Conservation (phyloP, 768 basidiomycete species). For the Psilocybe subaeruginosa region DNA sequence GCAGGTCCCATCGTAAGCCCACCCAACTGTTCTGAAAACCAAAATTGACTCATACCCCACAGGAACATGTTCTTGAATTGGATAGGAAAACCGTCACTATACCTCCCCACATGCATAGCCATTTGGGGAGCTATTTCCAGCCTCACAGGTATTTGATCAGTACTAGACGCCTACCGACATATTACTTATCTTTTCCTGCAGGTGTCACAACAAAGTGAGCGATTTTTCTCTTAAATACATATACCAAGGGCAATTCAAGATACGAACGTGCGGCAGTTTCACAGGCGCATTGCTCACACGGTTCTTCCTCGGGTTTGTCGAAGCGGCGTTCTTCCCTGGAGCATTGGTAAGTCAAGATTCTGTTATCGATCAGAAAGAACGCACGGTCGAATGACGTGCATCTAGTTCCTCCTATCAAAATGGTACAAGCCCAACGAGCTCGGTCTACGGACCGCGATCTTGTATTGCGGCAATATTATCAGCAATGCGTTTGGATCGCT, state of each 20-base stretch:
- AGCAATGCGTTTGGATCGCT: constrained; percentile 86
- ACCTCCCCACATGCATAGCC: constrained; percentile 70
- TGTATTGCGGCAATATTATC: constrained; percentile 78
- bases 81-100: constrained; percentile 67
- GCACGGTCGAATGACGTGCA: background rate
- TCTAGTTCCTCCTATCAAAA: constrained; percentile 61
- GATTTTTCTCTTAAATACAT: background rate
- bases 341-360: constrained; percentile 34
- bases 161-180: background rate
- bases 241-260: background rate
- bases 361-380: background rate
- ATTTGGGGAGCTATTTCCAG: constrained; percentile 69
- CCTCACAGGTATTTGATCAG: constrained; percentile 44
- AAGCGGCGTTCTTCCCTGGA: constrained; percentile 75
- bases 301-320: constrained; percentile 75
- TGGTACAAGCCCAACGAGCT: constrained; percentile 82
- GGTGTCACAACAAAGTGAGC: constrained; percentile 42
- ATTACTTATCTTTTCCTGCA: constrained; percentile 19
- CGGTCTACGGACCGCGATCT: constrained; percentile 68
- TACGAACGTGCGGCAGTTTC: constrained; percentile 48
- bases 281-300: constrained; percentile 69
- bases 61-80: constrained; percentile 79
- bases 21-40: background rate
- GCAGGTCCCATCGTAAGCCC: constrained; percentile 73
- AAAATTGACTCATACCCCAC: background rate